Percentiles rank a stretch among this genome's conserved stretches.
Conservation (phyloP, 2,329 filamentous ascomycete species). For the Fusarium torreyae region DNA sequence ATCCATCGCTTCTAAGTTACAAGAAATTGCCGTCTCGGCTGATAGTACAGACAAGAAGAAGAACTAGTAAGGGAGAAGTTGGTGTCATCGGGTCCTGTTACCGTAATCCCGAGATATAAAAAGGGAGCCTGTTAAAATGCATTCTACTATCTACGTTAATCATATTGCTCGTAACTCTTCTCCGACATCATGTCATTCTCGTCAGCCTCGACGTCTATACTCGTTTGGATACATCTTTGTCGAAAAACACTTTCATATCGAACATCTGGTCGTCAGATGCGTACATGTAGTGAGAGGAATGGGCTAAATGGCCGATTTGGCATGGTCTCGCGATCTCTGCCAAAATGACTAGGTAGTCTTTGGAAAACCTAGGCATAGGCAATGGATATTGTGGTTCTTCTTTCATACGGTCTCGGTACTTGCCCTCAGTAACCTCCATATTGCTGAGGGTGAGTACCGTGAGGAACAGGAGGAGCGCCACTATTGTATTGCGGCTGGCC, state of each 20-base stretch:
- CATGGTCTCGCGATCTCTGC: constrained; percentile 35
- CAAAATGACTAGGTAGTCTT: constrained; percentile 14
- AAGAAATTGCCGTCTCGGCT: constrained; percentile 47
- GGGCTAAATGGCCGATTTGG: constrained; percentile 25
- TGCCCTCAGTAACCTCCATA: constrained; percentile 47
- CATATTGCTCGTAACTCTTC: constrained; percentile 41
- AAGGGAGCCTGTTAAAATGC: constrained; percentile 41
- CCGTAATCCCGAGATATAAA: constrained; percentile 34
- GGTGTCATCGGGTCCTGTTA: constrained; percentile 28
- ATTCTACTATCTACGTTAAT: constrained; percentile 53
- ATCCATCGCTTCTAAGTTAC: constrained; percentile 50
- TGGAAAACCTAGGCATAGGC: constrained; percentile 9
- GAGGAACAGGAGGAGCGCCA: constrained; percentile 49
- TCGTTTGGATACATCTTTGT: constrained; percentile 27
- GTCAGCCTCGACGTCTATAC: constrained; percentile 33
- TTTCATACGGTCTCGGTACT: constrained; percentile 4
- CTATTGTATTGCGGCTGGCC: constrained; percentile 49
- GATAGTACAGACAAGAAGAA: constrained; percentile 57
- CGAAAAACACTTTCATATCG: constrained; percentile 25
- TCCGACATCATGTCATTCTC: constrained; percentile 37
- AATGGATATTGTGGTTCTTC: constrained; percentile 16
- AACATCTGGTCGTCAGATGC: constrained; percentile 25
- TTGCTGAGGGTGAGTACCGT: constrained; percentile 54
- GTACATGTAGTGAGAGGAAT: constrained; percentile 24
- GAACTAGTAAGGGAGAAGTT: constrained; percentile 46